Evolutionary conservation across 768 basidiomycete genomes (phyloP).

Genomic region (Pulveroboletus sp.): DNA sequence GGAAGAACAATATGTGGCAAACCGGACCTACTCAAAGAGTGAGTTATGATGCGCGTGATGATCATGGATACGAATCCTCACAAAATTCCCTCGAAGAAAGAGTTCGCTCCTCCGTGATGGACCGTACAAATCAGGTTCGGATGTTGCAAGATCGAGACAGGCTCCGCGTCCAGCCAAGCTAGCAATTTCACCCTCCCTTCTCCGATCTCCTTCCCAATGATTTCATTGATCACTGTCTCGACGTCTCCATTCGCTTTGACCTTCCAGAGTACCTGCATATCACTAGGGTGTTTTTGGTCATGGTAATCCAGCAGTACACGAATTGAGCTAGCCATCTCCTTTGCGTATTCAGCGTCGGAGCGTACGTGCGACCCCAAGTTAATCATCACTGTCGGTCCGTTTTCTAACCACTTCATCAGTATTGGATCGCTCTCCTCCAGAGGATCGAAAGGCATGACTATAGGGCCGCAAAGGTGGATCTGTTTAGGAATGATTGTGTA

Average conservation of each 20-base stretch:
- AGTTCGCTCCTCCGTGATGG: conserved; percentile 4
- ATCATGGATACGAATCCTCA: neutral
- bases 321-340: conserved; percentile 6
- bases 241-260: neutral
- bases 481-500: conserved; percentile 3
- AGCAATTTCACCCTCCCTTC: conserved; percentile 5
- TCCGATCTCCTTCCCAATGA: conserved; percentile 2
- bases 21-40: conserved; percentile 11
- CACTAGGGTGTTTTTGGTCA: neutral
- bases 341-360: neutral
- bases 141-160: conserved; percentile 6
- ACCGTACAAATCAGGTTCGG: neutral
- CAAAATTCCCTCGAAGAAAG: conserved; percentile 1
- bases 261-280: conserved; percentile 11
- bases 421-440: conserved; percentile 6
- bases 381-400: conserved; percentile 11
- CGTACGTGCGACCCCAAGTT: conserved; percentile 7
- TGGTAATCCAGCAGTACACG: conserved; percentile 3
- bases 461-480: conserved; percentile 7
- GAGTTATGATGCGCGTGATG: no score
- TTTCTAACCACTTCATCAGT: conserved; percentile 6
- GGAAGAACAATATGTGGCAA: conserved; percentile 4
- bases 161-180: conserved; percentile 11
- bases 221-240: neutral
- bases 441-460: conserved; percentile 4